Evolutionary conservation across 1,284 basidiomycete species (phyloP), one percentile per base, ranked within the genome.

Genomic region (Trichosporon coremiiforme): DNA sequence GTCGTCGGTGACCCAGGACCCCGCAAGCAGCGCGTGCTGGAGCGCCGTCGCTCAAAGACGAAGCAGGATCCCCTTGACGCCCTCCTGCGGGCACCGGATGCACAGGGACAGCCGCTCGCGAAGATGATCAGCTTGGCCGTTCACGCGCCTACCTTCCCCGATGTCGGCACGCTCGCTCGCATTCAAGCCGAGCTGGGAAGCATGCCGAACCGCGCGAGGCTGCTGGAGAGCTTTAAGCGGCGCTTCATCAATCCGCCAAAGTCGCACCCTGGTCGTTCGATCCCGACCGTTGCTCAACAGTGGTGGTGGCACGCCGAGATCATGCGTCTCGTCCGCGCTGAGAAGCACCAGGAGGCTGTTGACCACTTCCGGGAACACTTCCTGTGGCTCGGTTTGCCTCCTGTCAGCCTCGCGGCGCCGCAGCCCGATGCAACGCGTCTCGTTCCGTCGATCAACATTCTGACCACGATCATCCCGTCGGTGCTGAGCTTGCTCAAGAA

Each of bases 251-350:
- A 60, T 6, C 41, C 66, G 3, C 50, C 68, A 1, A 45, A 35
- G 2, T 68, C 57, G 4, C 66, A 45, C 13, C 41, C 9, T 2
- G 70, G 65, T 15, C 65, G 68, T 57, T 64, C 57, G 6, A 33
- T 66, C 2, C 68, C 73, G 4, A 75, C 70, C 6, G 67, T 71
- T 0, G 57, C 60, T 10, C 41, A 36, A 2, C 64, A 64, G 62
- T 66, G 72, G 68, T 81, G 78, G 79, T 60, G 69, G 15, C 77
- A 79, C 64, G 78, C 79, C 3, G 66, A 75, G 22, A 73, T 81
- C 29, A 66, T 77, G n/a, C 74, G 75, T 3, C 68, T 73, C 22
- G 67, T 66, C 13, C 45, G 65, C 47, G 68, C 69, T 0, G 74
- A 72, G 2, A 20, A 66, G 9, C 74, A 78, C 64, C 41, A 64